These are phyloP conservation scores for Ilex aquifolium DNA, from an alignment of 257 asterid species.

Conservation along the genomic window DNA sequence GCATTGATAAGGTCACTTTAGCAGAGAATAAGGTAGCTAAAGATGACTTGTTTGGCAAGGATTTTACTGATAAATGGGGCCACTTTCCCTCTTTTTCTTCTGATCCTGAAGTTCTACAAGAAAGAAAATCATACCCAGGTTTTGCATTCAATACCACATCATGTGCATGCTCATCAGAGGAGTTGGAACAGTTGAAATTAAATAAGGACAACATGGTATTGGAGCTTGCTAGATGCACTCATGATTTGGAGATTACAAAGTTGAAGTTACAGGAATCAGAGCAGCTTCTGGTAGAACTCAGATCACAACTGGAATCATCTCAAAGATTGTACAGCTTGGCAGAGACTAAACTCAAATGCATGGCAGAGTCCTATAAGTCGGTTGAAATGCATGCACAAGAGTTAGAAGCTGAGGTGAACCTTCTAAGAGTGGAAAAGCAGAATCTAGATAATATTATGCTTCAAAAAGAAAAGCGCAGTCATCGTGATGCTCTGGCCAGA, in stretches of 20 bases:
- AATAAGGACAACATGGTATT: too few species aligned
- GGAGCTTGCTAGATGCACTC: too few species aligned
- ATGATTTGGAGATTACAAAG: too few species aligned
- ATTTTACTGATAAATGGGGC: neutral
- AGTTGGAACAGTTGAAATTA: neutral
- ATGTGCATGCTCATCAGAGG: neutral
- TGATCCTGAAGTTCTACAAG: neutral
- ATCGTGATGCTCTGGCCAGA: neutral
- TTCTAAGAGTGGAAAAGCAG: neutral
- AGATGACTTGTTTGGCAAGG: neutral
- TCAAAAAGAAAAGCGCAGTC: neutral
- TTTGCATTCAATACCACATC: neutral
- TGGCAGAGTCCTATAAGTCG: neutral
- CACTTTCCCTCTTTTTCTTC: neutral
- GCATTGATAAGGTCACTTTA: neutral
- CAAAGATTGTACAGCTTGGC: neutral
- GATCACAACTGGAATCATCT: neutral
- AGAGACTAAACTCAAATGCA: neutral
- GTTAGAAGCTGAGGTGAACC: neutral
- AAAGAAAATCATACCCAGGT: neutral
- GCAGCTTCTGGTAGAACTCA: neutral
- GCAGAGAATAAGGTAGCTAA: neutral
- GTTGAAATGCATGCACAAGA: neutral
- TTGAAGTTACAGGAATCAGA: neutral
- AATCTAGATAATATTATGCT: neutral